Evolutionary conservation across 2,329 filamentous ascomycete species (phyloP).

Genomic region (Phialemoniopsis sp.): DNA sequence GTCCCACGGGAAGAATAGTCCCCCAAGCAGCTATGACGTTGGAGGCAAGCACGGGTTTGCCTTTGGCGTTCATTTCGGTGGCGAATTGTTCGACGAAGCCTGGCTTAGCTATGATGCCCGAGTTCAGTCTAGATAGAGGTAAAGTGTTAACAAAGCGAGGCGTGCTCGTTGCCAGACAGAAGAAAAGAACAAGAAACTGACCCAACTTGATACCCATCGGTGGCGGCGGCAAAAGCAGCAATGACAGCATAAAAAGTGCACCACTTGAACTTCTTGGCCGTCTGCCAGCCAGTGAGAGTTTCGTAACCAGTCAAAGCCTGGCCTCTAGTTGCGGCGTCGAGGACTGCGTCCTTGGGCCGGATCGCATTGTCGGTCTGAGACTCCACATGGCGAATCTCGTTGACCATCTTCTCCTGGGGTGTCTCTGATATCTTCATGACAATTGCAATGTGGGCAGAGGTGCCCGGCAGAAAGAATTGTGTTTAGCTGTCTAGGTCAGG

Average conservation of each 20-base stretch:
- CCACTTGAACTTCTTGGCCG: slow-evolving; percentile 17
- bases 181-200: slow-evolving; percentile 10
- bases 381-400: too few species aligned
- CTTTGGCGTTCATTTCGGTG: slow-evolving; percentile 15
- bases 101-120: slow-evolving; percentile 28
- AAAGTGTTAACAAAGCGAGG: too few species aligned
- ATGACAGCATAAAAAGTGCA: slow-evolving; percentile 15
- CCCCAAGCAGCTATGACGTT: slow-evolving; percentile 30
- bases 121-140: slow-evolving; percentile 20
- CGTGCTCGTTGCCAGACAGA: too few species aligned
- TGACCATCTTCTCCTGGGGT: too few species aligned
- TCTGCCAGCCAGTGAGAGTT: slow-evolving; percentile 15
- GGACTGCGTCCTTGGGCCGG: too few species aligned
- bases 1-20: slow-evolving; percentile 31
- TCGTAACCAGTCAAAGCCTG: slow-evolving; percentile 18
- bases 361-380: background rate
- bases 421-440: too few species aligned
- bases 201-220: slow-evolving; percentile 21
- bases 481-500: too few species aligned
- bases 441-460: too few species aligned
- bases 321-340: slow-evolving; percentile 6
- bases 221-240: slow-evolving; percentile 17
- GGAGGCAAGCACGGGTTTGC: slow-evolving; percentile 22
- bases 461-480: too few species aligned
- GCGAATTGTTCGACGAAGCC: slow-evolving; percentile 29